Evolutionary conservation across 208 protist species (phyloP).

Genomic region (Lotmaria passim): DNA sequence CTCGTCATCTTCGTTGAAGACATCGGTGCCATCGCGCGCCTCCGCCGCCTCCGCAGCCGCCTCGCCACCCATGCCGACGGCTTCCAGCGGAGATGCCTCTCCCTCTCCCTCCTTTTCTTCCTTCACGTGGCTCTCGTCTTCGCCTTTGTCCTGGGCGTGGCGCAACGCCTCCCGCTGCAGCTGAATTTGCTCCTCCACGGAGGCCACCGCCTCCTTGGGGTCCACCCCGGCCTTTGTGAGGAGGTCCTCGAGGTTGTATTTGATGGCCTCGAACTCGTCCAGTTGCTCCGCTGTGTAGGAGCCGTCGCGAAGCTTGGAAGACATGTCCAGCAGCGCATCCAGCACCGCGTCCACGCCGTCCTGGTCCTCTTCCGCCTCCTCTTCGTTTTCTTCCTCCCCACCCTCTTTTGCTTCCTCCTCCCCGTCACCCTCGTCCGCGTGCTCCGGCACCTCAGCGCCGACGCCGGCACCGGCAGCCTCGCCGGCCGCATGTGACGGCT

Average conservation of each 20-base stretch:
- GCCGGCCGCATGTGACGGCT: neutral
- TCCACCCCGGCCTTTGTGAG: slow-evolving; percentile 22
- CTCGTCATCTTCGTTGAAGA: slow-evolving; percentile 39
- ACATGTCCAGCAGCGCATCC: slow-evolving; percentile 54
- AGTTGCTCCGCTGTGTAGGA: slow-evolving; percentile 48
- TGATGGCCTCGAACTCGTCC: slow-evolving; percentile 43
- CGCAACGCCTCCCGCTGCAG: slow-evolving; percentile 40
- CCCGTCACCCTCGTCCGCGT: slow-evolving; percentile 12
- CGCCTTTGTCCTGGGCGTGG: slow-evolving; percentile 17
- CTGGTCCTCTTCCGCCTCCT: slow-evolving; percentile 22
- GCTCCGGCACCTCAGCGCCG: neutral
- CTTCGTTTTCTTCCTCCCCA: slow-evolving; percentile 16
- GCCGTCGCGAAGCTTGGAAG: slow-evolving; percentile 53
- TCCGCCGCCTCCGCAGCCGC: neutral
- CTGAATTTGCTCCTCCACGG: slow-evolving; percentile 60
- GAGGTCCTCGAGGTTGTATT: slow-evolving; percentile 30
- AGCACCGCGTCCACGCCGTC: slow-evolving; percentile 28
- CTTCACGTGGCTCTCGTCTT: slow-evolving; percentile 26
- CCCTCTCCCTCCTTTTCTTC: neutral
- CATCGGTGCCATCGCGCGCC: slow-evolving; percentile 5
- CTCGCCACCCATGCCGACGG: neutral
- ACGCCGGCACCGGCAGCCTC: neutral
- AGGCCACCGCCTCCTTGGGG: slow-evolving; percentile 40
- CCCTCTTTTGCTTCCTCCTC: slow-evolving; percentile 16
- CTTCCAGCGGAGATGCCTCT: neutral